Evolutionary conservation across 2,329 filamentous ascomycete species (phyloP), one percentile per base, ranked within the genome.

Genomic region (Claviceps spartinae): DNA sequence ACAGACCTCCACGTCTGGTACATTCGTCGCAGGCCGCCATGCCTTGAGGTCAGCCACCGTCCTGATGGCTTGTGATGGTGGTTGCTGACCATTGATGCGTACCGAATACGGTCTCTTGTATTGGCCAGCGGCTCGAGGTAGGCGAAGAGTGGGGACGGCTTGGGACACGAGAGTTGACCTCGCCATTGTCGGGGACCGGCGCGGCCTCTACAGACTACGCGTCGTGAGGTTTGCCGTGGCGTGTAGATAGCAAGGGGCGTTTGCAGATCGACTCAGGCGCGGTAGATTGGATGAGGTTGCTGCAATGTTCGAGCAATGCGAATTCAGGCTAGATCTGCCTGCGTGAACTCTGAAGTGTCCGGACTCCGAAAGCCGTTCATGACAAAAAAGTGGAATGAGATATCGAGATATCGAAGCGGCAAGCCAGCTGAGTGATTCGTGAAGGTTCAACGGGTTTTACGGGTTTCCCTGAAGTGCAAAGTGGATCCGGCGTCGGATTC

Each of bases 1-100:
- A 64, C 85, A 78, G 59, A 95, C 72, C 53, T 76, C 75, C 47
- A 85, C 73, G 59, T 75, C 65, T n/a, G 67, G 58, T 42, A 72
- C 67, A 46, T 69, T 62, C 37, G 69, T 64, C 18, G 65, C 58
- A 2, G 77, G 74, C 42, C 68, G 69, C 67, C 72, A 76, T 36
- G 73, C 71, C 49, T 85, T 72, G 11, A 86, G 68, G 50, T 72
- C 70, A n/a, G 79, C 76, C 43, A 83, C 63, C 1, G 75, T 73
- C 50, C 60, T 67, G 54, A 74, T 67, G 53, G 66, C 58, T 45
- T 58, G 61, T 57, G 60, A 61, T 30, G 54, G 61, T 30, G 54
- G 50, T 48, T 50, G 36, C 13, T 62, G 56, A 46, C 56, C 56
- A 50, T 57, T 57, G 2, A 66, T 56, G 41, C 60, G 63, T 18